Evolutionary conservation across 345 rosid species (phyloP), one percentile per base, ranked within the genome.

Genomic region (Citrus sinensis): DNA sequence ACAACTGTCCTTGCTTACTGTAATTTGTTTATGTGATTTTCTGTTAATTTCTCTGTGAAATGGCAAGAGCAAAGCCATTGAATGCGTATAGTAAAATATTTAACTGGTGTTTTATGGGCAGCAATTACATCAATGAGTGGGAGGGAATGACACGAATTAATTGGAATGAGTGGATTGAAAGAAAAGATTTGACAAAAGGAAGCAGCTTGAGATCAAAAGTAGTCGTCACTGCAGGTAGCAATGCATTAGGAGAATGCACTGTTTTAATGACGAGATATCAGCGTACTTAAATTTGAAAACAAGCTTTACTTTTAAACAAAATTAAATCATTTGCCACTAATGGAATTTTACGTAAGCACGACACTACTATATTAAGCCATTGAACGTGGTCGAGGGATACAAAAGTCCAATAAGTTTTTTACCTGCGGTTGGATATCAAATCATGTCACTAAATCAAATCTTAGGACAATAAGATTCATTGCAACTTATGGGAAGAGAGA

Each of bases 141-240:
- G 35, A n/a, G 37, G 34, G 11, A 37, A 42, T 46, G 58, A 30
- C 37, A 70, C 4, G 59, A 40, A 30, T 49, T 14, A 22, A 30
- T 49, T 14, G 13, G 64, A 32, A 76, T n/a, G 78, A 76, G 78
- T 65, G 62, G 49, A 49, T 76, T 76, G 25, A 35, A 76, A 76
- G 78, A 32, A 75, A 75, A 75, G 78, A 75, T 63, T 30, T 30
- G 70, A 42, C 19, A 29, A 76, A 73, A 22, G 24, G 76, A 59
- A 60, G 67, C 67, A 25, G 40, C 20, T 46, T 1, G 76, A 60
- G 76, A 59, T 73, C 19, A 40, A 61, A 74, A 61, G 77, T 27
- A 42, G 40, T 40, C 69, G 17, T 59, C 76, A 60, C n/a, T 73
- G 62, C 8, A 19, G 68, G 58, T 74, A 30, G 34, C 55, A 60